Evolutionary conservation across 257 asterid genomes (phyloP).

Genomic region (Capsicum chinense): DNA sequence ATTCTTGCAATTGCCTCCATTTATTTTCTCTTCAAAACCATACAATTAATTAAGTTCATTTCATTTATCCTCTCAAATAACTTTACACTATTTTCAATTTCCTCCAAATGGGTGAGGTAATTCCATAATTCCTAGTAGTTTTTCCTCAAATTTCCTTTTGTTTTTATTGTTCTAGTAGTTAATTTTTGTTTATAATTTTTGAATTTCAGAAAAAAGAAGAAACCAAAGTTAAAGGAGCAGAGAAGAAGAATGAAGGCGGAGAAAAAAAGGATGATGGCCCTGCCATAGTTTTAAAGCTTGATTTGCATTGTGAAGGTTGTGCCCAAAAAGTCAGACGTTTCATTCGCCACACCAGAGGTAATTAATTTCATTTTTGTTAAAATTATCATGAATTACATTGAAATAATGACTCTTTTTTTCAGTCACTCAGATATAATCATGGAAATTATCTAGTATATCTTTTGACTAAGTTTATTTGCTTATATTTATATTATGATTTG

Average conservation of each 20-base stretch:
- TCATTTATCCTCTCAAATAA: background rate
- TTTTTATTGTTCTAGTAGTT: background rate
- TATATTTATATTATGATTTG: background rate
- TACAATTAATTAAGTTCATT: background rate
- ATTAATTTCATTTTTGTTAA: background rate
- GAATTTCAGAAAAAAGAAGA: conserved; percentile 30
- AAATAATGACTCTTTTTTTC: background rate
- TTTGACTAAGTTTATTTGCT: background rate
- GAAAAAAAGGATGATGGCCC: conserved; percentile 21
- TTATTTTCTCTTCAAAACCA: background rate
- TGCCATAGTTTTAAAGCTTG: conserved; percentile 37
- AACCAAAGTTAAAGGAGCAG: conserved; percentile 13
- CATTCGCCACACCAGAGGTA: conserved; percentile 38
- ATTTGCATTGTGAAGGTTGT: conserved; percentile 48
- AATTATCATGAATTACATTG: background rate
- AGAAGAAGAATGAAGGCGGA: conserved; percentile 25
- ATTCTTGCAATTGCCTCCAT: background rate
- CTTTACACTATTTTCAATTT: background rate
- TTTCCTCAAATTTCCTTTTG: background rate
- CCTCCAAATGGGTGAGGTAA: background rate
- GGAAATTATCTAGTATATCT: background rate
- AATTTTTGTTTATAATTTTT: background rate
- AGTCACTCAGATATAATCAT: background rate
- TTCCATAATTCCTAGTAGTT: background rate
- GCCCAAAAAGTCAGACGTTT: conserved; percentile 42